phyloP scores from a whole-genome alignment of 257 asterid species.

The Solanum paucissectum region DNA sequence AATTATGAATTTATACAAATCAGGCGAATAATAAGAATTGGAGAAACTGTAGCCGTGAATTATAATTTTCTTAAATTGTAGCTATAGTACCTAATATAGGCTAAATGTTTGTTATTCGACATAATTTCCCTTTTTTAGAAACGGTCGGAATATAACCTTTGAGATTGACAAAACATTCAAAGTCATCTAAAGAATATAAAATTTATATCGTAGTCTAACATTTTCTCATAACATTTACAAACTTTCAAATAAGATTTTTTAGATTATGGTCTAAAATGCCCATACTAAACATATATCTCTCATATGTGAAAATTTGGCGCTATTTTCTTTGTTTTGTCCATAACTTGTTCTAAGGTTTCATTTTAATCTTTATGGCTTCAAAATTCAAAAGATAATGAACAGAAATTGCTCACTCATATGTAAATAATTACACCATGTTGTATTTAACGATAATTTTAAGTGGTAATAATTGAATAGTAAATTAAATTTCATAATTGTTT shows the following conservation, averaged over 20 bases:
- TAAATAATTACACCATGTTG: neutral
- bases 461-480: neutral
- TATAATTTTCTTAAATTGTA: neutral
- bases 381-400: neutral
- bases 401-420: neutral
- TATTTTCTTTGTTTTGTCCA: neutral
- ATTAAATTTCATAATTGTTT: neutral
- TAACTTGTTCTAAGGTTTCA: neutral
- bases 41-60: neutral
- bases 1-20: neutral
- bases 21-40: too few species aligned
- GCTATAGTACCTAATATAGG: neutral
- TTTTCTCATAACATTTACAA: neutral
- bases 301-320: neutral
- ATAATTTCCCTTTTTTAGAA: neutral
- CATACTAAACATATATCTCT: neutral
- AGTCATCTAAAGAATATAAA: neutral
- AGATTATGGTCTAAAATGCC: neutral
- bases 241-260: neutral
- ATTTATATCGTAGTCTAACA: neutral
- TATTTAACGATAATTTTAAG: neutral
- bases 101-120: neutral
- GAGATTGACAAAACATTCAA: neutral
- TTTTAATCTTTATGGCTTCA: neutral
- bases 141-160: neutral